Evolutionary conservation across 176 grass and related monocot genomes (phyloP), one percentile per base, ranked within the genome.

Genomic region (Oropetium thomaeum): DNA sequence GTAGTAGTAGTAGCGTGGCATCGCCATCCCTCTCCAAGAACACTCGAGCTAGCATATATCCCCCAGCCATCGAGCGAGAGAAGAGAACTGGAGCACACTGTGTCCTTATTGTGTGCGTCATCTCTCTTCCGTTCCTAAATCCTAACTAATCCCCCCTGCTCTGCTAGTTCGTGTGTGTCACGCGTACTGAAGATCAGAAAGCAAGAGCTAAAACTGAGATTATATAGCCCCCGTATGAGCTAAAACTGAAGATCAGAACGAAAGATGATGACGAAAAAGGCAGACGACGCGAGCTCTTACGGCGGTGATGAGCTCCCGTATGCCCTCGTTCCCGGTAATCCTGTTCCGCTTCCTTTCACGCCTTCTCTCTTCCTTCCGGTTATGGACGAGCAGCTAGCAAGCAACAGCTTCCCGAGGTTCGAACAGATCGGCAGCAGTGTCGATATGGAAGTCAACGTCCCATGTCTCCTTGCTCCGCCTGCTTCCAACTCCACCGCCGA

Each of bases 401-500:
- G 48, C 48, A 49, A 58, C 75, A 88, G 49, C 49, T 52, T 85
- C 61, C 78, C 79, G 25, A 69, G 83, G 44, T 52, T 20, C 20
- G 78, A 89, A 34, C 53, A 69, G 8, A 71, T 78, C 12, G 79
- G 83, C 49, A 52, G 49, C 49, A 52, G 49, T 20, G 67, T 85
- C 86, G 83, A 74, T 75, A 43, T 81, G 10, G 87, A 89, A 66
- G 22, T 73, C 35, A 89, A 13, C 74, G 70, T 68, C n/a, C 73
- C 81, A 6, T 59, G 73, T 0, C 73, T 82, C 7, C 82, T 73
- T 52, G 49, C 19, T 0, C 73, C n/a, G n/a, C n/a, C 78, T 37
- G 67, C 78, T 1, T 85, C 87, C 82, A 85, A 69, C 70, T 51
- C 71, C 64, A 5, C 25, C 52, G 11, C 41, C 64, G 19, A 30